These are phyloP conservation scores for Alternaria sp. DNA, from an alignment of 2,329 filamentous ascomycete species.

Conservation along the genomic window DNA sequence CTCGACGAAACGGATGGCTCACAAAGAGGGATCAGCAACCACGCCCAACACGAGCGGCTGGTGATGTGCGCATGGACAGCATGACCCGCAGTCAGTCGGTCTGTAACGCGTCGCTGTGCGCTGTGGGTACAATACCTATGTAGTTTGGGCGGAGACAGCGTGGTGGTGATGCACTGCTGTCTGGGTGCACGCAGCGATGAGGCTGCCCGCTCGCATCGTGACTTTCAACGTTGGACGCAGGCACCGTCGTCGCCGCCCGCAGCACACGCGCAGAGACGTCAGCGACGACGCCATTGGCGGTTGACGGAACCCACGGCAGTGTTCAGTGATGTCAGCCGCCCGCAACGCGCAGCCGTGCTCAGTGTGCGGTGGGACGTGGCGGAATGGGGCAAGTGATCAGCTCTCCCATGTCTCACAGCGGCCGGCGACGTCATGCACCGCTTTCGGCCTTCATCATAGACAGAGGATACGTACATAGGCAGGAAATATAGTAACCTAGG, in stretches of 20 bases:
- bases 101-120: slow-evolving; percentile 2
- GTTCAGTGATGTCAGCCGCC: slow-evolving; percentile 12
- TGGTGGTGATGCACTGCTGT: neutral
- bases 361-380: slow-evolving; percentile 2
- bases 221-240: neutral
- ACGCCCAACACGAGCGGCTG: slow-evolving; percentile 18
- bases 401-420: slow-evolving; percentile 1
- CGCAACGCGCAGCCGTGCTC: neutral
- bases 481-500: no score
- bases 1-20: slow-evolving; percentile 16
- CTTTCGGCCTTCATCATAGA: neutral
- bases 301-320: slow-evolving; percentile 7
- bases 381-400: slow-evolving; percentile 7
- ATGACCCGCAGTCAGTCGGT: slow-evolving; percentile 12
- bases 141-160: neutral
- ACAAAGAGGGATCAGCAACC: slow-evolving; percentile 30
- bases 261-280: neutral
- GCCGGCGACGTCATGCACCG: slow-evolving; percentile 13
- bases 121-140: neutral
- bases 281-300: neutral
- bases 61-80: slow-evolving; percentile 21
- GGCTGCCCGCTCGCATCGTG: neutral
- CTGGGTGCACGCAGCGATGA: neutral
- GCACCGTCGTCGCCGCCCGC: neutral
- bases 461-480: no score